These are phyloP conservation scores for Paracoccidioides lutzii DNA, from an alignment of 2,329 filamentous ascomycete species.

Conservation along the genomic window DNA sequence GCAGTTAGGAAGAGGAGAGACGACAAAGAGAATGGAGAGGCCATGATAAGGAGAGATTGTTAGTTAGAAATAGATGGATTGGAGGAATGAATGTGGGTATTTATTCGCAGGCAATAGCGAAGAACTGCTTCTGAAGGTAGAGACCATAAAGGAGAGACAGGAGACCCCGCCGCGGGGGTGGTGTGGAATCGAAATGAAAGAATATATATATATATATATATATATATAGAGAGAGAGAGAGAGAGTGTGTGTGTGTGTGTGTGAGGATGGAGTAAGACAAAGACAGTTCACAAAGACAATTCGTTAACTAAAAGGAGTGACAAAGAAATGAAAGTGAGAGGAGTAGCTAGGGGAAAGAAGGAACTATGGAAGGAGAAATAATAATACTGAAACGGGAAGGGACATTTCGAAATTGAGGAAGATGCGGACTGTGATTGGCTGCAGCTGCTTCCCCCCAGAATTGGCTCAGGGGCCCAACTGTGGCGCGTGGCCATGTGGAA, in stretches of 20 bases:
- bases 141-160: not conserved
- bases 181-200: not conserved
- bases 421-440: slow-evolving; percentile 4
- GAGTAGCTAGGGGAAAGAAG: not conserved
- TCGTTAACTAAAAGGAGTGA: too few relatives aligned
- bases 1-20: slow-evolving; percentile 15
- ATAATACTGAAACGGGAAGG: not conserved
- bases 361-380: not conserved
- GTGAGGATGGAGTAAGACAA: too few relatives aligned
- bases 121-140: not conserved
- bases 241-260: not conserved
- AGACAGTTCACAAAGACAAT: too few relatives aligned
- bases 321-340: slow-evolving; percentile 1
- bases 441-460: too few relatives aligned
- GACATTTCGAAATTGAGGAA: slow-evolving; percentile 1
- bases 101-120: not conserved
- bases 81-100: not conserved
- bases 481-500: not conserved
- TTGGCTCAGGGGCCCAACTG: not conserved
- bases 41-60: not conserved
- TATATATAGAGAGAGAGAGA: not conserved
- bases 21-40: slow-evolving; percentile 4
- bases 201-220: too few relatives aligned
- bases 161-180: slow-evolving; percentile 5
- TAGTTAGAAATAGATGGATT: not conserved